phyloP scores from a whole-genome alignment of 2,329 filamentous ascomycete species.

The Nigrospora oryzae region DNA sequence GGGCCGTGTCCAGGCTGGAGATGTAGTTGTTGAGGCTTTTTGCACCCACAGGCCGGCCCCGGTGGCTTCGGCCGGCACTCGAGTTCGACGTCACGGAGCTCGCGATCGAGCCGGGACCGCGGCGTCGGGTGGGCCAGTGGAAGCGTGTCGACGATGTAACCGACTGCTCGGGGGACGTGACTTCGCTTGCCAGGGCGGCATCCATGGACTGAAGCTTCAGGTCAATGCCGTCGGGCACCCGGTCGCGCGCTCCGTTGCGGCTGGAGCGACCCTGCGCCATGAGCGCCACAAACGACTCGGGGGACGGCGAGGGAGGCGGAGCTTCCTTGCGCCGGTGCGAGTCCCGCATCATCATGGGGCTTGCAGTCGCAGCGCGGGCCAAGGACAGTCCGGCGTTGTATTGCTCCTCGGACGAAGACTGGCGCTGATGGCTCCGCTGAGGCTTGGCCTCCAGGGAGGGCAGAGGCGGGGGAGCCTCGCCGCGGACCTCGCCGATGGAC shows the following conservation, averaged over 20 bases:
- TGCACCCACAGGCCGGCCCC: constrained; percentile 44
- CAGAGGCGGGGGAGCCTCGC: constrained; percentile 14
- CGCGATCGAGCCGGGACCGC: constrained; percentile 45
- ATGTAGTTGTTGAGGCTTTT: constrained; percentile 77
- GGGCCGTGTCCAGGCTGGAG: constrained; percentile 73
- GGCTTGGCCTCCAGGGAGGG: constrained; percentile 8
- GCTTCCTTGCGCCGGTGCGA: constrained; percentile 29
- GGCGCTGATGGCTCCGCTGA: constrained; percentile 24
- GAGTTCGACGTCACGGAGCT: constrained; percentile 50
- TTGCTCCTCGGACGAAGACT: constrained; percentile 30
- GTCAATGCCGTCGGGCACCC: constrained; percentile 63
- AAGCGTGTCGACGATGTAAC: constrained; percentile 43
- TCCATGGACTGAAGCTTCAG: constrained; percentile 57
- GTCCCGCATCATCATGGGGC: constrained; percentile 55
- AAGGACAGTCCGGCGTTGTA: constrained; percentile 38
- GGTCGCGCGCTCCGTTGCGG: constrained; percentile 65
- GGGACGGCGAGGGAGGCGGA: constrained; percentile 60
- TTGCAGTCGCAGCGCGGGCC: constrained; percentile 58
- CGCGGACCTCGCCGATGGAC: constrained; percentile 64
- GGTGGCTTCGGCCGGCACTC: constrained; percentile 38
- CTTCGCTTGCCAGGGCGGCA: constrained; percentile 39
- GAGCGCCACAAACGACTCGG: constrained; percentile 52
- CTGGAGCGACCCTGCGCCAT: constrained; percentile 51
- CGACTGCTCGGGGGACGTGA: constrained; percentile 49
- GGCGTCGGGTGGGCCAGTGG: constrained; percentile 45